Conservation (phyloP, 1,284 basidiomycete species). For the Leccinum idahoense region DNA sequence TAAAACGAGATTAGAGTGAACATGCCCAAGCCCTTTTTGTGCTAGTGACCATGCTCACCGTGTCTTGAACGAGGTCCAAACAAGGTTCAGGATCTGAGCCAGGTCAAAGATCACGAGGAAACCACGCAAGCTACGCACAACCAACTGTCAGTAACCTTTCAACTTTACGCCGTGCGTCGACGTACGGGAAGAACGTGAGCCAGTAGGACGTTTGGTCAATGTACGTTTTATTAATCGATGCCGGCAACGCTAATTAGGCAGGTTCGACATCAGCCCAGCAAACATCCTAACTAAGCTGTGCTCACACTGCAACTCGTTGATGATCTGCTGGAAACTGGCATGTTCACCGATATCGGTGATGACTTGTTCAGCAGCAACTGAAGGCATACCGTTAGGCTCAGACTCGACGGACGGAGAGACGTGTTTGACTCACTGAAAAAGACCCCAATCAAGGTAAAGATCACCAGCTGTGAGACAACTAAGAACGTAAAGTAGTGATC, state of each 20-base stretch:
- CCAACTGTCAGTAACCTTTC: slow-evolving; percentile 9
- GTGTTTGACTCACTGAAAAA: slow-evolving; percentile 68
- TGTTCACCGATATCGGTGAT: slow-evolving; percentile 65
- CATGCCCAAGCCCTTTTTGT: not conserved
- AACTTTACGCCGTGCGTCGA: slow-evolving; percentile 9
- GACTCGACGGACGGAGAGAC: not conserved
- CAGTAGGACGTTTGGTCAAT: slow-evolving; percentile 85
- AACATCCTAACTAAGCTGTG: not conserved
- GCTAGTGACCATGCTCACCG: slow-evolving; percentile 33
- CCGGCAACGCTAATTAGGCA: slow-evolving; percentile 54
- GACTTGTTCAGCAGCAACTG: slow-evolving; percentile 54
- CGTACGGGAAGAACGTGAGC: slow-evolving; percentile 90
- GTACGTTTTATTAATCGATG: slow-evolving; percentile 71
- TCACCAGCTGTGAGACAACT: slow-evolving; percentile 82
- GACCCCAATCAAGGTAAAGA: slow-evolving; percentile 89
- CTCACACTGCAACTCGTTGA: slow-evolving; percentile 62
- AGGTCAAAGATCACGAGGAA: slow-evolving; percentile 94
- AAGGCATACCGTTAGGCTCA: not conserved
- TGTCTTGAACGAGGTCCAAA: slow-evolving; percentile 84
- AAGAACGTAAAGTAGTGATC: slow-evolving; percentile 91
- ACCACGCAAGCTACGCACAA: slow-evolving; percentile 66
- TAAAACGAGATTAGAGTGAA: slow-evolving; percentile 24
- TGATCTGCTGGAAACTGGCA: slow-evolving; percentile 61
- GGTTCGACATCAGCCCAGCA: slow-evolving; percentile 3
- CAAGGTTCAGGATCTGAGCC: slow-evolving; percentile 89